phyloP scores from a whole-genome alignment of 140 eudicot genomes.

The Bidens hawaiensis region DNA sequence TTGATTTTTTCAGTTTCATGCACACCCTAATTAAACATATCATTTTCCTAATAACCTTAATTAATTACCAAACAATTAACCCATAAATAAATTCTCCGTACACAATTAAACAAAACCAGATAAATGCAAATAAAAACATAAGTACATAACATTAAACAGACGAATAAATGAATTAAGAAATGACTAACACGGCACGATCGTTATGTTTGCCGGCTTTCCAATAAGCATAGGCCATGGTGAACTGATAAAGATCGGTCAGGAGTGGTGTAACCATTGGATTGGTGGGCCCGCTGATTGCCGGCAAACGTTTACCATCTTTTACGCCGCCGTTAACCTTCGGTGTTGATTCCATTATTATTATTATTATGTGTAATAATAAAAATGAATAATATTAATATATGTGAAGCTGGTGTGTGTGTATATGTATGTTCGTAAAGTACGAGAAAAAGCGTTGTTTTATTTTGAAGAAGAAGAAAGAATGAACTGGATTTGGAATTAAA shows the following conservation, averaged over 20 bases:
- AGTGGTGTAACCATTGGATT: slow-evolving; percentile 98
- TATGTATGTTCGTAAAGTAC: neutral
- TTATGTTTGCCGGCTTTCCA: slow-evolving; percentile 98
- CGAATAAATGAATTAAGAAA: neutral
- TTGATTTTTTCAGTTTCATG: too few relatives aligned
- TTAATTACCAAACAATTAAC: too few relatives aligned
- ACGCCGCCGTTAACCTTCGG: slow-evolving; percentile 32
- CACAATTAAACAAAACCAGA: too few relatives aligned
- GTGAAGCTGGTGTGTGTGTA: neutral
- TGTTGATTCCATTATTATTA: slow-evolving; percentile 24
- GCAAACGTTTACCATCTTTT: slow-evolving; percentile 9
- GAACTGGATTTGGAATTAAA: neutral
- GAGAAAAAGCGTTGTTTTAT: slow-evolving; percentile 3
- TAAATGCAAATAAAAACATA: too few relatives aligned
- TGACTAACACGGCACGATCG: slow-evolving; percentile 91
- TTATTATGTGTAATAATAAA: neutral
- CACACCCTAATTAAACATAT: neutral
- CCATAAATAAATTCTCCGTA: too few relatives aligned
- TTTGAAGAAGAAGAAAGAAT: slow-evolving; percentile 19
- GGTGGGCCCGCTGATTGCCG: slow-evolving; percentile 54
- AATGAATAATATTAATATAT: neutral
- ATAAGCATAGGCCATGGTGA: slow-evolving; percentile 98
- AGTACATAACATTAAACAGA: neutral
- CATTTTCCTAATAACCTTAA: neutral
- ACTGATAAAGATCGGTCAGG: slow-evolving; percentile 91